Base-by-base conservation (phyloP, 192 early-diverging fungal species). In the Neocallimastix lanati region DNA sequence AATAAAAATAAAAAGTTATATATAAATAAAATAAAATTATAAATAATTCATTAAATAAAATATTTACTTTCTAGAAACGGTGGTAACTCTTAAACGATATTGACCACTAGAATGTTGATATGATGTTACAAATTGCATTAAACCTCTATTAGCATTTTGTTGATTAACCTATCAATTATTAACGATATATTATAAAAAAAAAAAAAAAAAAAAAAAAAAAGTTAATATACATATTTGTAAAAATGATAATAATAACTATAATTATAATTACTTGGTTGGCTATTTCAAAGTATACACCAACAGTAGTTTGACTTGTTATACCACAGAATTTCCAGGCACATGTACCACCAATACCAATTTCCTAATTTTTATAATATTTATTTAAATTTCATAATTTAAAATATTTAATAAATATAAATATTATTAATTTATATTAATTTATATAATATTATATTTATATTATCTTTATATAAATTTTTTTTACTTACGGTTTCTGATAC, bases 281-380 rank as follows among this genome's bases (percentile, higher is more conserved):
- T 25, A 98, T 94, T 84, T 99, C 97, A 90, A 99, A 99, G 86
- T 98, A 98, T 29, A 99, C 84, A 27, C 86, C 96, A 33, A 91
- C 88, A 76, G 95, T 96, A 0, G 97, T 93, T 79, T 90, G 92
- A 27, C 93, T 91, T 12, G 91, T 94, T 27, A 99, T 86, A 3
- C 92, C 89, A 81, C 96, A 95, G 85, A 98, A 92, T 79, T 94
- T 94, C 97, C 97, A 99, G 25, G 94, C 92, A 37, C 93, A 95
- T 27, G 97, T 99, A 80, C 92, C 93, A 77, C 95, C 94, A 81
- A 99, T 93, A 81, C 97, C 97, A 84, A 99, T 99, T 84, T 98
- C 97, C 87, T 88, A 58, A 12, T 29, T 33, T 11, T n/a, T n/a
- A n/a, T n/a, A n/a, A n/a, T n/a, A n/a, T n/a, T n/a, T n/a, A n/a